Conservation (phyloP, 495 filamentous ascomycete genomes). For the Alectoria sarmentosa region DNA sequence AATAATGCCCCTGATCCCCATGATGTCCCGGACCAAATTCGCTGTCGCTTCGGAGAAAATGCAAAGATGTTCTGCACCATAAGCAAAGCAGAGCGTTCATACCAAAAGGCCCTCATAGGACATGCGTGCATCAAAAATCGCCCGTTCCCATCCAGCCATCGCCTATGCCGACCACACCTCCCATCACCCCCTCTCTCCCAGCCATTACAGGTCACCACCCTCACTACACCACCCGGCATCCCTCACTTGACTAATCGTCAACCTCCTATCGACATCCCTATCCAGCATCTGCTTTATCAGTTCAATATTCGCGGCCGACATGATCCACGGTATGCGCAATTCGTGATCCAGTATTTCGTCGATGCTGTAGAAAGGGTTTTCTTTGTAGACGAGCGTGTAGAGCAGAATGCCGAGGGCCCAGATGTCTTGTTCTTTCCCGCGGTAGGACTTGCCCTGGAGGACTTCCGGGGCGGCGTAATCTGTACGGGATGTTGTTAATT, state of each 20-base stretch:
- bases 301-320: slow-evolving; percentile 87
- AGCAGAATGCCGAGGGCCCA: slow-evolving; percentile 98
- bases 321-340: slow-evolving; percentile 79
- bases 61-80: background rate
- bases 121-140: background rate
- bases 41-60: background rate
- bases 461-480: slow-evolving; percentile 98
- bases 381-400: slow-evolving; percentile 98
- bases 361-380: slow-evolving; percentile 98
- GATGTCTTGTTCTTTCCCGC: slow-evolving; percentile 94
- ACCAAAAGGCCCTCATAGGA: too few relatives aligned
- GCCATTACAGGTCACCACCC: background rate
- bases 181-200: too few relatives aligned
- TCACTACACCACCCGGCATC: slow-evolving; percentile 68
- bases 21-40: background rate
- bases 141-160: background rate
- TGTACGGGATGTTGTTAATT: slow-evolving; percentile 32
- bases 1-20: too few relatives aligned
- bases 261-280: slow-evolving; percentile 72
- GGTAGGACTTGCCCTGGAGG: slow-evolving; percentile 85
- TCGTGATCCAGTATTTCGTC: slow-evolving; percentile 99
- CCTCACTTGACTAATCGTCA: slow-evolving; percentile 76
- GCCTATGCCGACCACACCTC: background rate
- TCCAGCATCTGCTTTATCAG: slow-evolving; percentile 87
- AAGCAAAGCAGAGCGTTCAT: background rate